A percentile compares a stretch with the other conserved stretches of the same genome.
These are phyloP conservation scores for Psophocarpus tetragonolobus DNA, from an alignment of 306 rosid species.

Conservation along the genomic window DNA sequence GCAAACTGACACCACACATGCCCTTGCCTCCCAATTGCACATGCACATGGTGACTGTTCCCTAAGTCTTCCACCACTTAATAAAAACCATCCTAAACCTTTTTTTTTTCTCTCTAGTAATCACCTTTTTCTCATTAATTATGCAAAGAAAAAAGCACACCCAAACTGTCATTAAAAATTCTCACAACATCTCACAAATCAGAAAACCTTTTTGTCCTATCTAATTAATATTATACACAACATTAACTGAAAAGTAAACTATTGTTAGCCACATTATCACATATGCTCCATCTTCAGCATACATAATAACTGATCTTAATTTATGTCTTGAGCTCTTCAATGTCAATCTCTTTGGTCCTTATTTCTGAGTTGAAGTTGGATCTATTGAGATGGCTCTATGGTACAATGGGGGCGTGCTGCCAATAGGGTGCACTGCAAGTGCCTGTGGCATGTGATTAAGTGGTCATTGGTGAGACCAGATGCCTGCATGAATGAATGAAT, in stretches of 20 bases:
- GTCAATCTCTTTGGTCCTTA: conserved; percentile 37
- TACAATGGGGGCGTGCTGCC: conserved; percentile 39
- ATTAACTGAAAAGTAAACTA: conserved; percentile 32
- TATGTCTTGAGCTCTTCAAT: conserved; percentile 27
- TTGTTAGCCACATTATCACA: conserved; percentile 61
- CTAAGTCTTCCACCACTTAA: conserved; percentile 43
- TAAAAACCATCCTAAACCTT: conserved; percentile 38
- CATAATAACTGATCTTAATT: not conserved
- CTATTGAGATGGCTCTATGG: conserved; percentile 38
- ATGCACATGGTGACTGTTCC: conserved; percentile 74
- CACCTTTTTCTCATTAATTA: conserved; percentile 18
- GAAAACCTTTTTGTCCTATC: conserved; percentile 27
- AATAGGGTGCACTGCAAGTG: conserved; percentile 74
- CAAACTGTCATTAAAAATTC: conserved; percentile 47
- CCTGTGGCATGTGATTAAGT: conserved; percentile 80
- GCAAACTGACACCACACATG: conserved; percentile 93
- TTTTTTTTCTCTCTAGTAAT: conserved; percentile 9
- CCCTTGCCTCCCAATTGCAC: conserved; percentile 73
- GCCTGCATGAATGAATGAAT: conserved; percentile 96
- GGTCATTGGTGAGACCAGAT: conserved; percentile 91
- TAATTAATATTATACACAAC: conserved; percentile 58
- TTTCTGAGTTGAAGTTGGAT: conserved; percentile 24
- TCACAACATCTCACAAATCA: conserved; percentile 49
- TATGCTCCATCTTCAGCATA: conserved; percentile 42
- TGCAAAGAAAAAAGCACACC: conserved; percentile 34